Percentiles rank a stretch among this genome's conserved stretches.
phyloP scores from a whole-genome alignment of 352 stramenopile genomes.

The Globisporangium cederbergense region DNA sequence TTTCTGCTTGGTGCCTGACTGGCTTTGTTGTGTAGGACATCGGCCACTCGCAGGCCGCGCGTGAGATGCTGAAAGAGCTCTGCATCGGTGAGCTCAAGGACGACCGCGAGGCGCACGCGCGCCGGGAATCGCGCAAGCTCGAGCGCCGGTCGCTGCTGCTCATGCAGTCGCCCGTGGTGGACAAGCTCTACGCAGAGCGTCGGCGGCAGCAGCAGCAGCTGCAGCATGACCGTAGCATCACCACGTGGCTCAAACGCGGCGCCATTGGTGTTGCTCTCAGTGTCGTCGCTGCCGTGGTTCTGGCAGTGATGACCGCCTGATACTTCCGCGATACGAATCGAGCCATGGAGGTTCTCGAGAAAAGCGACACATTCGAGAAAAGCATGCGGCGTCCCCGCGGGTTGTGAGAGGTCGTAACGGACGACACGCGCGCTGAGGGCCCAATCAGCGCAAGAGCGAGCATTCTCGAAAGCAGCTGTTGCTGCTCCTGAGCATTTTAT shows the following conservation, averaged over 20 bases:
- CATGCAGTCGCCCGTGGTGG: constrained; percentile 16
- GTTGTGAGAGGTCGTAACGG: neutral
- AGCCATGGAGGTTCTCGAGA: neutral
- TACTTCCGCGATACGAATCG: too few relatives aligned
- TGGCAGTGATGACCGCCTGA: neutral
- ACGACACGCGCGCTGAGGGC: neutral
- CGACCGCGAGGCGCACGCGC: constrained; percentile 14
- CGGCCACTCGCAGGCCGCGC: constrained; percentile 88
- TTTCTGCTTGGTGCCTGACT: neutral
- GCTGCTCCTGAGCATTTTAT: neutral
- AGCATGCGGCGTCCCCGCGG: neutral
- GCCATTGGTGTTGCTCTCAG: neutral
- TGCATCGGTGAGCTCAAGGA: constrained; percentile 75
- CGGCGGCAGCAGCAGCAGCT: constrained; percentile 2
- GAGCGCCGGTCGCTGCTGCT: constrained; percentile 28
- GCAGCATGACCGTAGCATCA: neutral
- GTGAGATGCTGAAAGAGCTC: constrained; percentile 86
- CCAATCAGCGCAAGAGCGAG: neutral
- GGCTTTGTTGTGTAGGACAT: constrained; percentile 68
- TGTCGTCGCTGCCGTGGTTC: too few relatives aligned
- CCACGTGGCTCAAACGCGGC: neutral
- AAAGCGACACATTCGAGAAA: too few relatives aligned
- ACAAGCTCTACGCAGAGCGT: neutral
- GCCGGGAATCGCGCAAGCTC: constrained; percentile 19
- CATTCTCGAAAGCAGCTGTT: constrained; percentile 1